Percentiles rank a stretch among this genome's conserved stretches.
Conservation (phyloP, 768 basidiomycete genomes). For the Mycena belliarum region DNA sequence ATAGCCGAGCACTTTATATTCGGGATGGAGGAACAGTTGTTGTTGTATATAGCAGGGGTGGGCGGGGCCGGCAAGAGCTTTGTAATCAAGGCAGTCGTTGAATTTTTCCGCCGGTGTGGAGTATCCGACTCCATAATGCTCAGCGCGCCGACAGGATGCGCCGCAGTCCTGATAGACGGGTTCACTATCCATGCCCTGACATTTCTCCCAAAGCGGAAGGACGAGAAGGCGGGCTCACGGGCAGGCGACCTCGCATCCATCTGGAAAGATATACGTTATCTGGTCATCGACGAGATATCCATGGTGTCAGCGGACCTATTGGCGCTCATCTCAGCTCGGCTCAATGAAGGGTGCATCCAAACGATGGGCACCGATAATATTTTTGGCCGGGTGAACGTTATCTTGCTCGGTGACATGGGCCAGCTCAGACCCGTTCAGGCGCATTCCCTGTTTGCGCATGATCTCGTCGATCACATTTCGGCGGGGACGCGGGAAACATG, state of each 20-base stretch:
- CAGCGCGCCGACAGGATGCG: conserved; percentile 3
- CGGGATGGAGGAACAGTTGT: neutral
- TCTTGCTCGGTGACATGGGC: conserved; percentile 1
- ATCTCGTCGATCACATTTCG: neutral
- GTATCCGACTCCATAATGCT: neutral
- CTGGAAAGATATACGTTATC: neutral
- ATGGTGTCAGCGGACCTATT: neutral
- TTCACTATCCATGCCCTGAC: too few relatives aligned
- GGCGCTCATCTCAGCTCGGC: neutral
- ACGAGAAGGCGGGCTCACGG: neutral
- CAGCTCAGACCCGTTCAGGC: neutral
- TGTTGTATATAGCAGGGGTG: conserved; percentile 4
- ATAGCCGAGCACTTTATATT: conserved; percentile 5
- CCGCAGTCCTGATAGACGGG: neutral
- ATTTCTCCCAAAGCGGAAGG: neutral
- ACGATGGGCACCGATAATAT: neutral
- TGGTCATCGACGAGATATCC: conserved; percentile 4
- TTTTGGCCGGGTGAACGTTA: neutral
- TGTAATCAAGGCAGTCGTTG: neutral
- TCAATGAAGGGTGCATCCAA: neutral
- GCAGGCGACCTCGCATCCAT: neutral
- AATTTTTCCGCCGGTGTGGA: neutral
- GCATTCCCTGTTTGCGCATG: neutral
- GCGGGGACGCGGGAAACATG: neutral
- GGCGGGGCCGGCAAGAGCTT: too few relatives aligned